phyloP scores from a whole-genome alignment of 495 filamentous ascomycete genomes.

The Cairneyella variabilis region DNA sequence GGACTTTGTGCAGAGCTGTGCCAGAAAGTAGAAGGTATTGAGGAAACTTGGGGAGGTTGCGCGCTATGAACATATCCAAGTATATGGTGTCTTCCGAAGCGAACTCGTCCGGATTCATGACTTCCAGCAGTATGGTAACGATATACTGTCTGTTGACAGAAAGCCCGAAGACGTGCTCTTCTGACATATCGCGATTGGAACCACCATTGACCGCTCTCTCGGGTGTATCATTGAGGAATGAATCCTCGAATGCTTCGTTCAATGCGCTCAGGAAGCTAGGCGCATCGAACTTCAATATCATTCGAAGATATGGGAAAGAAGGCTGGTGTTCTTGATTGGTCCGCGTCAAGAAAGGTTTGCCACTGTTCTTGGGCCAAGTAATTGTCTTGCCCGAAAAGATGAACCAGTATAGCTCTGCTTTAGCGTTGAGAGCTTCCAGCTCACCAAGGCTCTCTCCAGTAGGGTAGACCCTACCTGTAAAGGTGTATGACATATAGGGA shows the following conservation, averaged over 20 bases:
- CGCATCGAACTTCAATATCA: slow-evolving; percentile 83
- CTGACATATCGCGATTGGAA: slow-evolving; percentile 44
- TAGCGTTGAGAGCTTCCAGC: slow-evolving; percentile 65
- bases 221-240: slow-evolving; percentile 77
- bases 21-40: slow-evolving; percentile 92
- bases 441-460: slow-evolving; percentile 72
- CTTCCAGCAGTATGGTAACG: slow-evolving; percentile 80
- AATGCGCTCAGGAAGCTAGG: slow-evolving; percentile 91
- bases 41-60: slow-evolving; percentile 93
- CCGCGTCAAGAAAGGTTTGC: slow-evolving; percentile 50
- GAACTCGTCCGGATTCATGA: slow-evolving; percentile 75
- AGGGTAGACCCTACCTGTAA: slow-evolving; percentile 88
- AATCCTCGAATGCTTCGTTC: slow-evolving; percentile 96
- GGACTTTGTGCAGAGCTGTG: slow-evolving; percentile 73
- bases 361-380: slow-evolving; percentile 56
- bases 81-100: slow-evolving; percentile 82
- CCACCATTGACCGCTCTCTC: slow-evolving; percentile 52
- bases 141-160: slow-evolving; percentile 89
- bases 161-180: slow-evolving; percentile 61
- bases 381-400: slow-evolving; percentile 79
- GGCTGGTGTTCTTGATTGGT: slow-evolving; percentile 49
- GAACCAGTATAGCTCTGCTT: slow-evolving; percentile 85
- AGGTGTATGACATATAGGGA: slow-evolving; percentile 87
- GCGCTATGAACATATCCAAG: slow-evolving; percentile 95
- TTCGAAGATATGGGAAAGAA: slow-evolving; percentile 76